These are phyloP conservation scores for Aspergillus cejpii DNA, from an alignment of 2,329 filamentous ascomycete genomes.

Conservation along the genomic window DNA sequence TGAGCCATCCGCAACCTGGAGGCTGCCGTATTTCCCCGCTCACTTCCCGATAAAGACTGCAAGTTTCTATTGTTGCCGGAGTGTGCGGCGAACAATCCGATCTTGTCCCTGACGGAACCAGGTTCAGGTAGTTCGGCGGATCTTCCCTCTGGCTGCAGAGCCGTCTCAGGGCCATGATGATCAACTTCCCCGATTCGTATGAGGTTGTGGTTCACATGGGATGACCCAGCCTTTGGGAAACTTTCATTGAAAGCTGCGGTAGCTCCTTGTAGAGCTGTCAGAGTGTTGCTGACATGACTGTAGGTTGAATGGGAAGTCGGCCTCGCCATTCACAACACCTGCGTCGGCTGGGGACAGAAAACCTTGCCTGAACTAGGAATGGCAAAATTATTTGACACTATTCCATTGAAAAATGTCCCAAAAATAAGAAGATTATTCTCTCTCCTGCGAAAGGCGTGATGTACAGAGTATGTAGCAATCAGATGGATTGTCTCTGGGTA, in stretches of 20 bases:
- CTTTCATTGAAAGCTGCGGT: conserved; percentile 31
- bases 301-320: conserved; percentile 20
- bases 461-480: too few relatives aligned
- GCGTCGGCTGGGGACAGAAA: conserved; percentile 4
- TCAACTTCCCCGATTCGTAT: conserved; percentile 16
- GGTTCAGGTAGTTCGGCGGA: conserved; percentile 25
- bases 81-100: conserved; percentile 29
- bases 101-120: conserved; percentile 36
- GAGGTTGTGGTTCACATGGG: conserved; percentile 15
- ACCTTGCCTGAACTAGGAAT: not conserved
- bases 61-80: conserved; percentile 10
- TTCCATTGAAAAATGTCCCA: not conserved
- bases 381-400: not conserved
- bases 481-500: too few relatives aligned
- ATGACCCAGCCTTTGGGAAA: conserved; percentile 15
- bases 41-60: conserved; percentile 10
- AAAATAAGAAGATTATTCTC: too few relatives aligned
- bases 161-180: conserved; percentile 11
- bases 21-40: conserved; percentile 9
- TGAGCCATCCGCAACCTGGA: conserved; percentile 22
- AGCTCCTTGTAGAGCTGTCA: conserved; percentile 33
- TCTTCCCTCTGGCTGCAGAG: conserved; percentile 14
- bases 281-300: conserved; percentile 17
- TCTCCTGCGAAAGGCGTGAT: too few relatives aligned
- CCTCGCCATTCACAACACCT: conserved; percentile 29